Evolutionary conservation across 2,329 filamentous ascomycete species (phyloP).

Genomic region (Microsporum ferrugineum): DNA sequence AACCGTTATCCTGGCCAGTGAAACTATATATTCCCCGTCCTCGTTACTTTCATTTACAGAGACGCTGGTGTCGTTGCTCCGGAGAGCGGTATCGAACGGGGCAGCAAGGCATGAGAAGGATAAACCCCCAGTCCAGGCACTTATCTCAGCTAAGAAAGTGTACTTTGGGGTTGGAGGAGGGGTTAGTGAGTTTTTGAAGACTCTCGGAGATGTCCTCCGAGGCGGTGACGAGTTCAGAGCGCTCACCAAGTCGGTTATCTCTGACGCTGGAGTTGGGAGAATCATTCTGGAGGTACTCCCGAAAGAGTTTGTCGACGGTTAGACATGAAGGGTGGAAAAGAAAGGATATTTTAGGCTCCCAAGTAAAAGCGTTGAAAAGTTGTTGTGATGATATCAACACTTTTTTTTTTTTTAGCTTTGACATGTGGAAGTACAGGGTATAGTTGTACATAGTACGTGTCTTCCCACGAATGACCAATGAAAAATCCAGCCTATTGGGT

Average conservation of each 20-base stretch:
- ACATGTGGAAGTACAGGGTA: background rate
- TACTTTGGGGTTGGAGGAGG: constrained; percentile 58
- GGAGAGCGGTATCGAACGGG: constrained; percentile 16
- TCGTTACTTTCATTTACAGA: constrained; percentile 46
- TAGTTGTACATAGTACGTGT: constrained; percentile 2
- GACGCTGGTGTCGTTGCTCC: constrained; percentile 41
- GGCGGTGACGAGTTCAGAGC: constrained; percentile 14
- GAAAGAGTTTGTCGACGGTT: background rate
- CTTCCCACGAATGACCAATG: background rate
- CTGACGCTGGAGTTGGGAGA: constrained; percentile 35
- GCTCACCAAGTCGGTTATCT: constrained; percentile 26
- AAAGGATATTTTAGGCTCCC: background rate
- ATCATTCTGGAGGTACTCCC: constrained; percentile 30
- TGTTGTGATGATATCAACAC: background rate
- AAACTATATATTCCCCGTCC: constrained; percentile 53
- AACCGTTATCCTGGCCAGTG: constrained; percentile 46
- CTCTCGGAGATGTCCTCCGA: constrained; percentile 19
- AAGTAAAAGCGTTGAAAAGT: background rate
- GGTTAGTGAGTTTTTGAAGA: constrained; percentile 46
- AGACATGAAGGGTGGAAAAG: background rate
- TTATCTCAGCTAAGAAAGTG: constrained; percentile 53
- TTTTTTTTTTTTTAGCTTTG: background rate
- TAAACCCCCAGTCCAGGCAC: constrained; percentile 31
- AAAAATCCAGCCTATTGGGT: background rate
- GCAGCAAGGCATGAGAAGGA: constrained; percentile 8